A percentile compares a stretch with the other conserved stretches of the same genome.
Conservation (phyloP, 225 moss, liverwort and hornwort species). For the Rhytidiadelphus loreus region DNA sequence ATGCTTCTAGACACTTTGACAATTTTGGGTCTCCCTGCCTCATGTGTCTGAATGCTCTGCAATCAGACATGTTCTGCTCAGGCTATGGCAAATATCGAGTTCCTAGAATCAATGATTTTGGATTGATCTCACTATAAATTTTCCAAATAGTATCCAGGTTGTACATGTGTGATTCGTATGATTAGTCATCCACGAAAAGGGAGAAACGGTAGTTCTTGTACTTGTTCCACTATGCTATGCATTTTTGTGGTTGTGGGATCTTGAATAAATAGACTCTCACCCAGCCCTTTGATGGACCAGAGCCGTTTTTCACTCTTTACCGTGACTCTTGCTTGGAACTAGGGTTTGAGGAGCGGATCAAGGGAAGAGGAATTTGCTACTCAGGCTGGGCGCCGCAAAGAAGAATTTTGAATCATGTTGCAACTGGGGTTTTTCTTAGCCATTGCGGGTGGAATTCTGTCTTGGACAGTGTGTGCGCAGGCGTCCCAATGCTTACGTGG, state of each 20-base stretch:
- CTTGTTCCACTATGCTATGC: background rate
- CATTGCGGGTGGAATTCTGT: slow-evolving; percentile 49
- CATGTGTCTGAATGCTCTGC: background rate
- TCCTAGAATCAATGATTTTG: background rate
- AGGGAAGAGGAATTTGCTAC: slow-evolving; percentile 27
- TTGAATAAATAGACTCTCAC: background rate
- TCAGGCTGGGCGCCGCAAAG: slow-evolving; percentile 23
- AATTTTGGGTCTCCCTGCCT: too few relatives aligned
- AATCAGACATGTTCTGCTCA: background rate
- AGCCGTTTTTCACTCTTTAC: background rate
- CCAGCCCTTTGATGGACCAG: background rate
- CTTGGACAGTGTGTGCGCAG: slow-evolving; percentile 17
- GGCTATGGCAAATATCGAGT: too few relatives aligned
- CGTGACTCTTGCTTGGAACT: background rate
- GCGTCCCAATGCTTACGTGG: slow-evolving; percentile 40
- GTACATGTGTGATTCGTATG: background rate
- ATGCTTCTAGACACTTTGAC: too few relatives aligned
- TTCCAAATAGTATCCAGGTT: background rate
- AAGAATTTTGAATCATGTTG: slow-evolving; percentile 23
- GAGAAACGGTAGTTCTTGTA: background rate
- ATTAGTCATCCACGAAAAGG: background rate
- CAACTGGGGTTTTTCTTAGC: slow-evolving; percentile 15
- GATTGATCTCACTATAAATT: background rate
- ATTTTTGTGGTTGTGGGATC: background rate
- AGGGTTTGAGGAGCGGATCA: slow-evolving; percentile 19